Evolutionary conservation across 768 basidiomycete genomes (phyloP), one percentile per base, ranked within the genome.

Genomic region (Ramaria sp.): DNA sequence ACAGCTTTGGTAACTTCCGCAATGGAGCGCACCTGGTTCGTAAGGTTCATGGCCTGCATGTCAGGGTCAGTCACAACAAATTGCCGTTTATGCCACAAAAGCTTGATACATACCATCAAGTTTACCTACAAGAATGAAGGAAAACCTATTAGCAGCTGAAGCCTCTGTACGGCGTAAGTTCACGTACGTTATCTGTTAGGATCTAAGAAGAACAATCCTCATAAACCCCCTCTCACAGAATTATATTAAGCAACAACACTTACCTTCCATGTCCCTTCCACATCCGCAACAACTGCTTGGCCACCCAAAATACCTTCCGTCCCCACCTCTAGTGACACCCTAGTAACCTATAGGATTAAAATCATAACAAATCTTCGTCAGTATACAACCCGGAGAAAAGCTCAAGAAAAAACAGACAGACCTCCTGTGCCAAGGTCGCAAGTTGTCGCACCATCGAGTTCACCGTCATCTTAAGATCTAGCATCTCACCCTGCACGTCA

Each of bases 1-100:
- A 98, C 93, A 12, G 94, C 95, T 67, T 91, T 94, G 20, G 95
- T 97, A 38, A 98, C 95, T 61, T 87, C 78, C 0, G 92, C 89
- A 61, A 93, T 93, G 48, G 86, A 88, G 54, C 95, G 84, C 59
- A 93, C 91, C 76, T 93, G 89, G 58, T 87, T 85, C 48, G 88
- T 93, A 65, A 92, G 67, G 61, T 93, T 93, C 78, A 85, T 84
- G 43, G 89, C 89, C 89, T 51, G 32, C 10, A 39, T 27, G 10
- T 20, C 41, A 39, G 13, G 3, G 24, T 18, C 13, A 24, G 39
- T 32, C 37, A 22, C 1, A 36, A 36, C 20, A 34, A n/a, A 16
- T 22, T 20, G 22, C n/a, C n/a, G n/a, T n/a, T n/a, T 32, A 32
- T 32, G 10, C 32, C 32, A 12, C 13, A 44, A 13, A 28, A 20